phyloP scores from a whole-genome alignment of 2,329 filamentous ascomycete genomes.

The Stachybotrys chlorohalonatus region DNA sequence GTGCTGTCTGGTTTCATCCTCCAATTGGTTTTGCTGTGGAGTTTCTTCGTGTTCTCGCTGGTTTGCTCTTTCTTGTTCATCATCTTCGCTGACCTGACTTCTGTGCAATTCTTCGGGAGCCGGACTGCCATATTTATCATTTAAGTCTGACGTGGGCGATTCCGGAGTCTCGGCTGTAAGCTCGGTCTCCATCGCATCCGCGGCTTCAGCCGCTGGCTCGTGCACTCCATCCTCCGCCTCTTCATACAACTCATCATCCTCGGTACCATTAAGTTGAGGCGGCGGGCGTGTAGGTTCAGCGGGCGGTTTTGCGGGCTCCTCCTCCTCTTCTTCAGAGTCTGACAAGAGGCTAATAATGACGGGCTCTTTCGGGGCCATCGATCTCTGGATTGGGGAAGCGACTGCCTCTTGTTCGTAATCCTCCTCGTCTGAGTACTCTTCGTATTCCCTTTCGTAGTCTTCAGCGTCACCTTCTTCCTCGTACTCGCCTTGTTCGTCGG shows the following conservation, averaged over 20 bases:
- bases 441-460: conserved; percentile 3
- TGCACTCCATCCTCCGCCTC: background rate
- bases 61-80: background rate
- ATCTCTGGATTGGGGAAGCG: conserved; percentile 2
- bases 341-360: conserved; percentile 39
- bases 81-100: background rate
- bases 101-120: too few species aligned
- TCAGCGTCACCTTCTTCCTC: conserved; percentile 9
- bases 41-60: background rate
- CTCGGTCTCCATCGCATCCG: background rate
- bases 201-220: conserved; percentile 1
- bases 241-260: background rate
- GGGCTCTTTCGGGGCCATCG: conserved; percentile 18
- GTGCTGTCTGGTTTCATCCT: conserved; percentile 1
- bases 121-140: too few species aligned
- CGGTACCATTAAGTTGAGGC: background rate
- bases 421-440: conserved; percentile 3
- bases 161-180: background rate
- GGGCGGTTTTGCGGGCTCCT: conserved; percentile 7
- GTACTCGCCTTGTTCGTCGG: conserved; percentile 14
- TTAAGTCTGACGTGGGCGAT: too few species aligned
- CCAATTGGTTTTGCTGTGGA: background rate
- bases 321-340: conserved; percentile 35
- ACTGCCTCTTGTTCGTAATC: conserved; percentile 1
- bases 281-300: background rate